phyloP scores from a whole-genome alignment of 495 filamentous ascomycete species.

The Xeromyces bisporus region DNA sequence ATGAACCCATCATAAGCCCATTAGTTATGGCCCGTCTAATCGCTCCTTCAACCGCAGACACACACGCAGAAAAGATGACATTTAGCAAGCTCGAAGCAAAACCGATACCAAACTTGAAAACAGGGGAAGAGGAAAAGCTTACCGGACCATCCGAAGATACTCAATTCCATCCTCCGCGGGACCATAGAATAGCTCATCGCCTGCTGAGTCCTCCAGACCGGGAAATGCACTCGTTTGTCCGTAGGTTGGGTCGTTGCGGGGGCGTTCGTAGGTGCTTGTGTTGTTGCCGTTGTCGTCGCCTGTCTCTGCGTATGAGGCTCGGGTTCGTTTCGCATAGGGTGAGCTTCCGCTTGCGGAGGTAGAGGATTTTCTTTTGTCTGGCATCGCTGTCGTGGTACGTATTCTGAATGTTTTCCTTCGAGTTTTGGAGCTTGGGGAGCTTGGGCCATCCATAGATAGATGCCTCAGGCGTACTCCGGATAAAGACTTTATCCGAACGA shows the following conservation, averaged over 20 bases:
- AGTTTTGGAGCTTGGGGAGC: too few species aligned
- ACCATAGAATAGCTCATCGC: constrained; percentile 33
- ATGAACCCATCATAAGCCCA: constrained; percentile 6
- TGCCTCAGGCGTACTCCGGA: too few species aligned
- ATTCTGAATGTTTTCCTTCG: too few species aligned
- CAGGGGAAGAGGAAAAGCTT: constrained; percentile 21
- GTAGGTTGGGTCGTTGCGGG: constrained; percentile 45
- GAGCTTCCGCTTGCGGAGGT: constrained; percentile 6
- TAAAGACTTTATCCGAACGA: too few species aligned
- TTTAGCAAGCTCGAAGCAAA: constrained; percentile 3
- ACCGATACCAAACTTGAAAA: constrained; percentile 1
- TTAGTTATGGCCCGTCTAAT: not conserved
- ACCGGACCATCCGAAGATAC: constrained; percentile 73
- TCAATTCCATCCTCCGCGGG: constrained; percentile 45
- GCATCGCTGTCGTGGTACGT: constrained; percentile 11
- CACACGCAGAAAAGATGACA: constrained; percentile 3
- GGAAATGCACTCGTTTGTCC: constrained; percentile 68
- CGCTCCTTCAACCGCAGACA: constrained; percentile 1
- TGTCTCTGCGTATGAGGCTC: constrained; percentile 14
- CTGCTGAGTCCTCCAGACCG: constrained; percentile 40
- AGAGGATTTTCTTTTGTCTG: constrained; percentile 20
- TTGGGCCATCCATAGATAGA: too few species aligned
- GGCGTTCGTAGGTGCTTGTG: constrained; percentile 16
- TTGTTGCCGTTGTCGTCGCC: constrained; percentile 5
- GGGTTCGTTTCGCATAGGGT: constrained; percentile 14